A percentile compares a stretch with the other conserved stretches of the same genome.
Evolutionary conservation across 768 basidiomycete genomes (phyloP).

Genomic region (Pisolithus marmoratus): DNA sequence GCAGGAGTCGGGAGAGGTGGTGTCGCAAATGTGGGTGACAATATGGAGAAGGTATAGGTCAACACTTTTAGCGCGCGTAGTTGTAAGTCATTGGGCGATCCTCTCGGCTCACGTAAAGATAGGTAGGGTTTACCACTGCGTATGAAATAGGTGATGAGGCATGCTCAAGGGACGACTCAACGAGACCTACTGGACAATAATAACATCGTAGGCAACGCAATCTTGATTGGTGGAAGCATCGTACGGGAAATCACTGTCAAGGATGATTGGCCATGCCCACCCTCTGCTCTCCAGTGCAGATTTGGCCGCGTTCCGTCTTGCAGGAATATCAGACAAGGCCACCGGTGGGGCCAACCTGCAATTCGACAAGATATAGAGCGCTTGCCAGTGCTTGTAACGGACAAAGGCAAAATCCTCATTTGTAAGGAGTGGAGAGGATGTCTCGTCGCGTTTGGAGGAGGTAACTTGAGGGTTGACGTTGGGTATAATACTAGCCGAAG

Average conservation of each 20-base stretch:
- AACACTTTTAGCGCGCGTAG: conserved; percentile 42
- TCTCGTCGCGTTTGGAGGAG: neutral
- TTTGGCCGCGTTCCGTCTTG: conserved; percentile 17
- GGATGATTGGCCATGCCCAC: conserved; percentile 38
- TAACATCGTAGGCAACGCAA: conserved; percentile 29
- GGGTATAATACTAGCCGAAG: conserved; percentile 1
- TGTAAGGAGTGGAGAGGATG: neutral
- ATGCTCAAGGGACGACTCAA: neutral
- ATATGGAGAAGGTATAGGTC: conserved; percentile 43
- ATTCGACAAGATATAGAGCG: conserved; percentile 19
- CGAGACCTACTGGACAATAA: conserved; percentile 15
- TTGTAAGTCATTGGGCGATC: conserved; percentile 52
- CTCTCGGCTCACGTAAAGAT: conserved; percentile 39
- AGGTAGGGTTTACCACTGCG: conserved; percentile 41
- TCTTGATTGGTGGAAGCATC: conserved; percentile 8
- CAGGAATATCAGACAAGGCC: conserved; percentile 8
- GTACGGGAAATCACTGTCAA: conserved; percentile 33
- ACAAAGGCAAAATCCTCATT: conserved; percentile 11
- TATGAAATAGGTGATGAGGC: conserved; percentile 4
- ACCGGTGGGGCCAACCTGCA: conserved; percentile 11
- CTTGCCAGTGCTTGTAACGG: conserved; percentile 21
- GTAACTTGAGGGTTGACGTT: conserved; percentile 3
- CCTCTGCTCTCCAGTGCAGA: conserved; percentile 29
- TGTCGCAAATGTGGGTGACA: conserved; percentile 46
- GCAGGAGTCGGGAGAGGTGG: conserved; percentile 22